Base-by-base conservation (phyloP, 495 filamentous ascomycete genomes). In the Tuber microsphaerosporum region DNA sequence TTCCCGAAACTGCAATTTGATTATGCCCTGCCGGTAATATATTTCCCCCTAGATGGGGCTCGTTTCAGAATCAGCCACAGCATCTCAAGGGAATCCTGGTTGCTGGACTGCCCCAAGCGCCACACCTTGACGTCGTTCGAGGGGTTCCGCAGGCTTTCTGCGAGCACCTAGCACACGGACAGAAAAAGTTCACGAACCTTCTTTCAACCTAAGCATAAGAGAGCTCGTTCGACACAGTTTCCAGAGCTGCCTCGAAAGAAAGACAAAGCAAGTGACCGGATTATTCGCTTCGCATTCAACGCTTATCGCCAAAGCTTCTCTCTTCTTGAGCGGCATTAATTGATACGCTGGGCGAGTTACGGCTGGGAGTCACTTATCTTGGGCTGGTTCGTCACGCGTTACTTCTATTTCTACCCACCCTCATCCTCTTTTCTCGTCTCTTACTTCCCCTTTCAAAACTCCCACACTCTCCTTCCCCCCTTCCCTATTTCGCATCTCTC, bases 41-140 rank as follows among this genome's bases (percentile, higher is more conserved):
- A 43, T 34, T 34, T 19, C 56, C 26, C 31, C 56, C 56, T 12
- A 16, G 26, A 14, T 34, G 56, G 56, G 16, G 26, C 56, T 65
- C 26, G 56, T 17, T 31, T 14, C 4, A 34, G 56, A 7, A 19
- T 65, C 26, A 65, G 56, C 56, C 56, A 65, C 56, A 17, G 16
- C 56, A 65, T 14, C 56, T 31, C 56, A 46, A 65, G n/a, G 26
- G 26, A 65, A 65, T 34, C 56, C 56, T n/a, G 14, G 26, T 34
- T 65, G 26, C 14, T 17, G 51, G 51, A 22, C 56, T 31, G 14
- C 51, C 51, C 22, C 14, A 20, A 61, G 16, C 56, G 56, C 56
- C 56, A 65, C 56, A 65, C 31, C 19, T 65, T 65, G 56, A 65
- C 56, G 56, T 65, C 56, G 56, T 65, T 34, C 56, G 56, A 65